These are phyloP conservation scores for Neoboletus magnificus DNA, from an alignment of 768 basidiomycete species.

Conservation along the genomic window DNA sequence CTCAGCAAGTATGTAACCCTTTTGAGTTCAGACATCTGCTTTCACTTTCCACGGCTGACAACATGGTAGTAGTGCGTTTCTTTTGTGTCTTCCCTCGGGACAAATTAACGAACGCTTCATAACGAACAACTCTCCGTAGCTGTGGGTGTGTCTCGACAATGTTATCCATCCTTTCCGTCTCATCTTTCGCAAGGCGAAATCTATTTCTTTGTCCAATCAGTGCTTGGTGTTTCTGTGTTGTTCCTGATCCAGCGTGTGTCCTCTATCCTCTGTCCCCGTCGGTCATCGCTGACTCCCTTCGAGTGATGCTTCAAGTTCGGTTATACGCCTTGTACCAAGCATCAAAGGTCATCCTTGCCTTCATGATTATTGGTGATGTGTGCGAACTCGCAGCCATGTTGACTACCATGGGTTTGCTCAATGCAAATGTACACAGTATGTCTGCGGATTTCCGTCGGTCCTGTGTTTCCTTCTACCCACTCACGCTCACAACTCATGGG, in stretches of 20 bases:
- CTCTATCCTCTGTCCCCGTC: not conserved
- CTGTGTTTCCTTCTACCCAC: not conserved
- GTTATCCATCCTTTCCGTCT: not conserved
- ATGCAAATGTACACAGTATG: not conserved
- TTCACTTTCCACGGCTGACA: not conserved
- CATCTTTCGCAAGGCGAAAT: slow-evolving; percentile 6
- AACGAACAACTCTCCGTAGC: not conserved
- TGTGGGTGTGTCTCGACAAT: not conserved
- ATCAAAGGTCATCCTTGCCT: slow-evolving; percentile 2
- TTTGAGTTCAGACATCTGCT: not conserved
- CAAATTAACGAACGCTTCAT: no score
- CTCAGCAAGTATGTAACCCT: slow-evolving; percentile 5
- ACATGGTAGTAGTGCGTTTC: slow-evolving; percentile 5
- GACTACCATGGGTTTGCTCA: not conserved
- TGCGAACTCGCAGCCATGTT: not conserved
- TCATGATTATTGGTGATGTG: slow-evolving; percentile 5
- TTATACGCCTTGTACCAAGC: slow-evolving; percentile 9
- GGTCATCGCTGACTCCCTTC: not conserved
- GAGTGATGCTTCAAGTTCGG: slow-evolving; percentile 14
- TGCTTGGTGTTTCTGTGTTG: not conserved
- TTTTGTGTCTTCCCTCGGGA: not conserved
- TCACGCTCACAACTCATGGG: not conserved
- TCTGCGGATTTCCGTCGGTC: no score
- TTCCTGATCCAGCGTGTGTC: not conserved
- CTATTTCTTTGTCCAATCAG: slow-evolving; percentile 5